phyloP scores from a whole-genome alignment of 176 grass and related monocot genomes.

The Chrysopogon serrulatus region DNA sequence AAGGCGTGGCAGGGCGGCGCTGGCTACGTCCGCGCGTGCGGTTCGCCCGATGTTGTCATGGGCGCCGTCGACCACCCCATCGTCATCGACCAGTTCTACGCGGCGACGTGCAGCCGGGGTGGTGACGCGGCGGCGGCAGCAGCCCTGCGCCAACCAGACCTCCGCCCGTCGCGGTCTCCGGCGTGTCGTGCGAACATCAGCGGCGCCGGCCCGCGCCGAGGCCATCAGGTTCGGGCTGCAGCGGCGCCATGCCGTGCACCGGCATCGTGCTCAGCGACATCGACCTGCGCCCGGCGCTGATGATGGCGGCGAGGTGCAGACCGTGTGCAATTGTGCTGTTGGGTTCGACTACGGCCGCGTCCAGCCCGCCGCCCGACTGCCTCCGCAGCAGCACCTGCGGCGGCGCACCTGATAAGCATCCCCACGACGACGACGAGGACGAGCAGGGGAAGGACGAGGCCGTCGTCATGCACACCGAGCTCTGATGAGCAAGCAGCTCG shows the following conservation, averaged over 20 bases:
- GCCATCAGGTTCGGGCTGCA: constrained; percentile 83
- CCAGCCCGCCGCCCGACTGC: constrained; percentile 64
- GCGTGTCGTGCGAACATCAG: constrained; percentile 65
- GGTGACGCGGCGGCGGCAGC: no score
- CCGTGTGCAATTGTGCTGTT: constrained; percentile 79
- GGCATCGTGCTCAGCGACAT: constrained; percentile 77
- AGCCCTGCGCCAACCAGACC: constrained; percentile 49
- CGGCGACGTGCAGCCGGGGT: constrained; percentile 55
- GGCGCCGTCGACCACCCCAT: constrained; percentile 77
- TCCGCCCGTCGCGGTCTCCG: constrained; percentile 52
- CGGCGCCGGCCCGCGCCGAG: constrained; percentile 43
- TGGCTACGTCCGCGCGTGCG: constrained; percentile 56
- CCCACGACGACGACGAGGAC: neutral
- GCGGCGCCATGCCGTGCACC: constrained; percentile 70
- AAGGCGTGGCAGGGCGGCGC: constrained; percentile 95
- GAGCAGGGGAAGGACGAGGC: neutral
- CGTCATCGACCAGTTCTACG: constrained; percentile 97
- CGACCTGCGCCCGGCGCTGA: constrained; percentile 36
- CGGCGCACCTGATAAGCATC: neutral
- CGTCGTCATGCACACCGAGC: constrained; percentile 17
- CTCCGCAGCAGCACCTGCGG: constrained; percentile 48
- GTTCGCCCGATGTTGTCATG: constrained; percentile 65
- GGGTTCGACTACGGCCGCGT: constrained; percentile 56
- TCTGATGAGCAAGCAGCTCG: constrained; percentile 2
- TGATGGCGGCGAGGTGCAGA: constrained; percentile 38